Percentiles rank a stretch among this genome's conserved stretches.
These are phyloP conservation scores for Rhynchosporium graminicola DNA, from an alignment of 2,329 filamentous ascomycete genomes.

Conservation along the genomic window DNA sequence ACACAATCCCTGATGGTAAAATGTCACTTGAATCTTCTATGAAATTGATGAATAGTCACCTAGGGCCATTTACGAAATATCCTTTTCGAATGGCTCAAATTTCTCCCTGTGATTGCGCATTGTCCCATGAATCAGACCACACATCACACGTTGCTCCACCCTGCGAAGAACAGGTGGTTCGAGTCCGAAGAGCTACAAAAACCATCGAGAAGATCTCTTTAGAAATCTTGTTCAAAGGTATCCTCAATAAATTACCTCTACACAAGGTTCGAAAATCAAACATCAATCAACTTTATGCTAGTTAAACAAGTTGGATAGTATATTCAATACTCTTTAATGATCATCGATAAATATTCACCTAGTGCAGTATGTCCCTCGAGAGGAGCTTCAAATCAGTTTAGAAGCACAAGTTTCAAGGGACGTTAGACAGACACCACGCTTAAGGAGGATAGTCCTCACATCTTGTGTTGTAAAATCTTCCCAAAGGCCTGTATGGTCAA, in stretches of 20 bases:
- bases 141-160: slow-evolving; percentile 7
- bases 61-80: no score
- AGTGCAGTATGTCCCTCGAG: slow-evolving; percentile 27
- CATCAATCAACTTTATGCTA: not conserved
- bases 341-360: slow-evolving; percentile 9
- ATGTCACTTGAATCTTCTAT: no score
- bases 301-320: not conserved
- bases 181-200: not conserved
- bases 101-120: not conserved
- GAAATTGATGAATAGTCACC: no score
- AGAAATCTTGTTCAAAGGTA: not conserved
- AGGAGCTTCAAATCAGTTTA: slow-evolving; percentile 33
- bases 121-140: slow-evolving; percentile 12
- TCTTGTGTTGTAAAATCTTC: slow-evolving; percentile 62
- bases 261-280: not conserved
- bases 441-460: slow-evolving; percentile 49
- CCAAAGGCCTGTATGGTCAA: slow-evolving; percentile 68
- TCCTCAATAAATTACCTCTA: not conserved
- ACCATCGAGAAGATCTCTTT: not conserved
- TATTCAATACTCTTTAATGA: not conserved
- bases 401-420: slow-evolving; percentile 63
- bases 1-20: no score
- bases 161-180: not conserved
- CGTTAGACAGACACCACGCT: slow-evolving; percentile 47
- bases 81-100: no score